Evolutionary conservation across 2,329 filamentous ascomycete genomes (phyloP).

Genomic region (Peltaster fructicola): DNA sequence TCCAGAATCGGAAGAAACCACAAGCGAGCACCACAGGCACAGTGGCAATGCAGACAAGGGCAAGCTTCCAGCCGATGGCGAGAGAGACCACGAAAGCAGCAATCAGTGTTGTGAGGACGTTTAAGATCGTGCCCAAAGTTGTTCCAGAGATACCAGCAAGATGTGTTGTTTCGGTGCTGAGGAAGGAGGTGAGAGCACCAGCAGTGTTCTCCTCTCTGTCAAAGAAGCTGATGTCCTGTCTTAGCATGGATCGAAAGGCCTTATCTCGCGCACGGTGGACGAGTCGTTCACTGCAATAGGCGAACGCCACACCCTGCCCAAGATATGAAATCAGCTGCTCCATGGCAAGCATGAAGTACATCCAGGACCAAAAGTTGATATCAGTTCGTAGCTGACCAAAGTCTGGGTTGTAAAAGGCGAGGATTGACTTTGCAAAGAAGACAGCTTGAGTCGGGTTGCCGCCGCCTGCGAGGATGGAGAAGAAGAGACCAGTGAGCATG

Average conservation of each 20-base stretch:
- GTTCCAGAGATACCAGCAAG: constrained; percentile 74
- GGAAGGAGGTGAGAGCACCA: constrained; percentile 72
- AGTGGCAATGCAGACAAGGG: constrained; percentile 61
- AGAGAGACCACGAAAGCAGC: constrained; percentile 53
- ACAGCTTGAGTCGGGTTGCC: constrained; percentile 63
- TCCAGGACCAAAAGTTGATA: constrained; percentile 70
- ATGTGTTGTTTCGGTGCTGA: constrained; percentile 79
- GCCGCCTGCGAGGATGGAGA: constrained; percentile 59
- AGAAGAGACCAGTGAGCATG: constrained; percentile 58
- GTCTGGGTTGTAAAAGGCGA: constrained; percentile 43
- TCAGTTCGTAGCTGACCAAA: constrained; percentile 45
- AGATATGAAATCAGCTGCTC: constrained; percentile 53
- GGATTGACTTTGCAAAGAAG: constrained; percentile 80
- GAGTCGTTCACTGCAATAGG: constrained; percentile 70
- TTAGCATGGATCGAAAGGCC: constrained; percentile 73
- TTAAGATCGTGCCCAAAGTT: constrained; percentile 71
- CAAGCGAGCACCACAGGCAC: constrained; percentile 63
- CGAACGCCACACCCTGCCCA: constrained; percentile 56
- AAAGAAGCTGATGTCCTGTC: constrained; percentile 86
- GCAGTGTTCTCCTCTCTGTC: constrained; percentile 78
- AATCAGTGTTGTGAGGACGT: constrained; percentile 63
- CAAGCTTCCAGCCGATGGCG: constrained; percentile 75
- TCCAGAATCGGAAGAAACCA: constrained; percentile 77
- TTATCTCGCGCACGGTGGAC: constrained; percentile 66
- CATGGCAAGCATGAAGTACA: constrained; percentile 73